A percentile compares a stretch with the other conserved stretches of the same genome.
These are phyloP conservation scores for Rhizophagus sp. DNA, from an alignment of 192 early-diverging fungal genomes.

Conservation along the genomic window DNA sequence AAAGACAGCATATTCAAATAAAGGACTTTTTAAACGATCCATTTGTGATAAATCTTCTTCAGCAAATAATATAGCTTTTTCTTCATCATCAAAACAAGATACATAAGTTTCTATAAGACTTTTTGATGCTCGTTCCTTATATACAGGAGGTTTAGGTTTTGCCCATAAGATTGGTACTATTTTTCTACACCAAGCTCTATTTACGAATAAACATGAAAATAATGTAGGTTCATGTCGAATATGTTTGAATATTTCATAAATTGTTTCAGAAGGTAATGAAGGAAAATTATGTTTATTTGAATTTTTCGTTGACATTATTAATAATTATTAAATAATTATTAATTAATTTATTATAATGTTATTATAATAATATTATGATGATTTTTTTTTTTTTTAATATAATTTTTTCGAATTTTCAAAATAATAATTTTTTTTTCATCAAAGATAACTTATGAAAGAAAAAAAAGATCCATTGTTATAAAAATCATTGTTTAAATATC, in stretches of 20 bases:
- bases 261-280: constrained; percentile 16
- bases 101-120: constrained; percentile 13
- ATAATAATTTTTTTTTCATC: background rate
- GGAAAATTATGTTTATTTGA: background rate
- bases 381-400: too few relatives aligned
- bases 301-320: background rate
- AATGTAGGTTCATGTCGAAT: constrained; percentile 8
- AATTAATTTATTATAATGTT: too few relatives aligned
- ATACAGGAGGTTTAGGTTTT: background rate
- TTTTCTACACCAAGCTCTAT: constrained; percentile 13
- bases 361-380: too few relatives aligned
- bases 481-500: background rate
- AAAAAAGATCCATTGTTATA: background rate
- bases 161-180: constrained; percentile 15
- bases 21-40: background rate
- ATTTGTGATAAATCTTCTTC: background rate
- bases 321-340: too few relatives aligned
- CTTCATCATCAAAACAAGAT: constrained; percentile 14
- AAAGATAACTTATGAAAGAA: background rate
- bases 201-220: constrained; percentile 18
- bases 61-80: constrained; percentile 1
- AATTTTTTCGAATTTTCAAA: too few relatives aligned
- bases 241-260: constrained; percentile 1
- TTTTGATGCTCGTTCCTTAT: background rate
- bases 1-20: constrained; percentile 3